Conservation (phyloP, 306 rosid genomes). For the Vigna unguiculata region DNA sequence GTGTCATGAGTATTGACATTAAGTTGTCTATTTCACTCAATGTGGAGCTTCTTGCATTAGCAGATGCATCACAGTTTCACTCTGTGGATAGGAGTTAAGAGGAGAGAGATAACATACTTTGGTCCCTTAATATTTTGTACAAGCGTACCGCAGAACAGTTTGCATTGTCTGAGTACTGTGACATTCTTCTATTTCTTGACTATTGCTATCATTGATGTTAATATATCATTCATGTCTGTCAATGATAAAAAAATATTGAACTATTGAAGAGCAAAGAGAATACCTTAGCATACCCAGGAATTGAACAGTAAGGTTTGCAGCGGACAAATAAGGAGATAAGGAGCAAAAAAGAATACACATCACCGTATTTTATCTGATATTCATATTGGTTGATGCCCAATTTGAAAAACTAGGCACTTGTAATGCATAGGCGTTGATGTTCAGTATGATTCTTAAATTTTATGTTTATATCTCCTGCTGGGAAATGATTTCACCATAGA, state of each 20-base stretch:
- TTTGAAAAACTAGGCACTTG: background rate
- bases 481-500: background rate
- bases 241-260: background rate
- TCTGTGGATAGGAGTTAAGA: background rate
- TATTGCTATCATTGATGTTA: background rate
- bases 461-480: background rate
- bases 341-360: slow-evolving; percentile 10
- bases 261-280: background rate
- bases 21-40: too few species aligned
- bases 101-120: background rate
- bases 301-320: background rate
- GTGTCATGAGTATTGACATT: background rate
- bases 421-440: background rate
- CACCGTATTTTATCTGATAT: too few species aligned
- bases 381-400: slow-evolving; percentile 8
- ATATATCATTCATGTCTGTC: background rate
- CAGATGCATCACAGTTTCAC: too few species aligned
- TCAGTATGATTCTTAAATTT: slow-evolving; percentile 20
- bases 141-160: background rate
- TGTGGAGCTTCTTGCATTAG: too few species aligned
- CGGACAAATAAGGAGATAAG: background rate
- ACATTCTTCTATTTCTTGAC: background rate
- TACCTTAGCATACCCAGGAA: background rate
- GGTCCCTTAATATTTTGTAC: background rate
- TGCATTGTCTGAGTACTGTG: background rate